Percentiles rank a stretch among this genome's conserved stretches.
Evolutionary conservation across 495 filamentous ascomycete genomes (phyloP).

Genomic region (Cladorrhinum samala): DNA sequence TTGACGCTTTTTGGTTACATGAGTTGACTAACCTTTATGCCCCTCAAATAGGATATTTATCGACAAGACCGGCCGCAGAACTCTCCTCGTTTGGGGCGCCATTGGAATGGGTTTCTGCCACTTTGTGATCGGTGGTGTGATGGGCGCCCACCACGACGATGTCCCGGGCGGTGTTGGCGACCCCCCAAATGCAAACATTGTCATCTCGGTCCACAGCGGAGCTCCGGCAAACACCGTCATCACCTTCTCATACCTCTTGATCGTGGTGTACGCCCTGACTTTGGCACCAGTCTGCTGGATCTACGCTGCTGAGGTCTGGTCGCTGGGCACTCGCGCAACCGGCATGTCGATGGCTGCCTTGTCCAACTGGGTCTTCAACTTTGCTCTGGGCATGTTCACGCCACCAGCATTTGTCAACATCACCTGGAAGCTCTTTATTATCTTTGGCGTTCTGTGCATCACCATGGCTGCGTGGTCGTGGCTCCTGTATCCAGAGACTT

Average conservation of each 20-base stretch:
- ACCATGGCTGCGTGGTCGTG: constrained; percentile 58
- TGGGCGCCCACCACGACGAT: constrained; percentile 38
- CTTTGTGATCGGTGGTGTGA: constrained; percentile 57
- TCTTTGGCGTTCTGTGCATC: constrained; percentile 66
- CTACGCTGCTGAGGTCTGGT: constrained; percentile 72
- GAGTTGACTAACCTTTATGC: too few species aligned
- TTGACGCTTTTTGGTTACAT: too few species aligned
- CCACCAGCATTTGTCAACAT: constrained; percentile 68
- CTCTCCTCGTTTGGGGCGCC: constrained; percentile 62
- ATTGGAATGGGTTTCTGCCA: constrained; percentile 65
- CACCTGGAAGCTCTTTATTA: constrained; percentile 64
- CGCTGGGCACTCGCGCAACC: constrained; percentile 64
- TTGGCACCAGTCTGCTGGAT: constrained; percentile 67
- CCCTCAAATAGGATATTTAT: constrained; percentile 48
- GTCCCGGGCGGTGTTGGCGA: constrained; percentile 53
- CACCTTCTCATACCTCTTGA: constrained; percentile 64
- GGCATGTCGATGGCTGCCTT: constrained; percentile 63
- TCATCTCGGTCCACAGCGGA: constrained; percentile 52
- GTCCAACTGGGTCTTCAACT: constrained; percentile 75
- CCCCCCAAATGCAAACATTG: constrained; percentile 56
- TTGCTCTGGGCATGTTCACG: constrained; percentile 64
- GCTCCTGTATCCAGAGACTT: constrained; percentile 67
- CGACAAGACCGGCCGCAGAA: constrained; percentile 66
- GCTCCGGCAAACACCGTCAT: constrained; percentile 61
- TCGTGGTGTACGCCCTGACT: constrained; percentile 65